These are phyloP conservation scores for Botrytis byssoidea DNA, from an alignment of 2,329 filamentous ascomycete species.

Conservation along the genomic window DNA sequence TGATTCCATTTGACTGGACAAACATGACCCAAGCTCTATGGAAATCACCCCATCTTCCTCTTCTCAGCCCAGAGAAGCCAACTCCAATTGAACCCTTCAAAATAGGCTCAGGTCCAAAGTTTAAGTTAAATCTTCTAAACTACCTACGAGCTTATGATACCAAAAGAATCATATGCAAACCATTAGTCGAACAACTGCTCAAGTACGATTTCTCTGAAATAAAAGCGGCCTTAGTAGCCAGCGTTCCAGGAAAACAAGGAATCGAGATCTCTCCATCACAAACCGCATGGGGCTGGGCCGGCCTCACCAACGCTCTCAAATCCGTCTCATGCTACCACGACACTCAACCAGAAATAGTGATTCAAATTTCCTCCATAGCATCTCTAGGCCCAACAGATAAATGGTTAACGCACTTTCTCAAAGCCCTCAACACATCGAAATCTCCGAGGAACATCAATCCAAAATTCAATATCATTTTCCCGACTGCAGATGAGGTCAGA, in stretches of 20 bases:
- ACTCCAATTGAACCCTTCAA: constrained; percentile 25
- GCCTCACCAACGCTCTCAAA: constrained; percentile 58
- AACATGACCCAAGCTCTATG: constrained; percentile 87
- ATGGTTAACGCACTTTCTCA: constrained; percentile 69
- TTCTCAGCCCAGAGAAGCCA: neutral
- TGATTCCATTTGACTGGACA: constrained; percentile 83
- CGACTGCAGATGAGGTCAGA: constrained; percentile 75
- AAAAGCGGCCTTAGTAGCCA: constrained; percentile 71
- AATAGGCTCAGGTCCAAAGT: constrained; percentile 62
- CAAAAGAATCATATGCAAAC: constrained; percentile 50
- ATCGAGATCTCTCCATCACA: constrained; percentile 43
- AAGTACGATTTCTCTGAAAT: constrained; percentile 69
- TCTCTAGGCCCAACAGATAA: constrained; percentile 68
- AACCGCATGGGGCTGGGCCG: constrained; percentile 78
- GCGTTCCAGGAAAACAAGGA: constrained; percentile 68
- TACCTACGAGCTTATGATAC: constrained; percentile 71
- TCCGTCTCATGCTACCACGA: constrained; percentile 49
- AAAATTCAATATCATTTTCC: constrained; percentile 72
- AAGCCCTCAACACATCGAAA: constrained; percentile 43
- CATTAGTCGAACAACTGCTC: constrained; percentile 56
- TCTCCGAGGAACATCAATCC: constrained; percentile 40
- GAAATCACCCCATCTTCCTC: constrained; percentile 68
- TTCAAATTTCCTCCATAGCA: constrained; percentile 78
- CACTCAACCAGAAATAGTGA: constrained; percentile 49
- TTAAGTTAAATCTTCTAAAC: constrained; percentile 71